A percentile compares a stretch with the other conserved stretches of the same genome.
Evolutionary conservation across 2,329 filamentous ascomycete species (phyloP).

Genomic region (Aureobasidium sp.): DNA sequence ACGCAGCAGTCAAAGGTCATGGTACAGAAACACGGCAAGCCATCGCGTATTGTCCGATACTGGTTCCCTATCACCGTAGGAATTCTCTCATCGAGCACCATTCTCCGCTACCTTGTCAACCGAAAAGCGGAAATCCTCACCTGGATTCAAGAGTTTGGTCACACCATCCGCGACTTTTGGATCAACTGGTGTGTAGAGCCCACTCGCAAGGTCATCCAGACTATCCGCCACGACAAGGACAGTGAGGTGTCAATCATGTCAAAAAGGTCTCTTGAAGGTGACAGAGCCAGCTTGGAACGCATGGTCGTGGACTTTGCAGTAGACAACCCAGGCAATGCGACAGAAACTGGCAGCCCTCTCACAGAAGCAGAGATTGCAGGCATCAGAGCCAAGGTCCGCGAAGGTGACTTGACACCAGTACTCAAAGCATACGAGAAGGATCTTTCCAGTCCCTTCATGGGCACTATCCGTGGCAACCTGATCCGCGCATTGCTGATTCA

Average conservation of each 20-base stretch:
- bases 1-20: constrained; percentile 48
- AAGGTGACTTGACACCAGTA: constrained; percentile 89
- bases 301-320: constrained; percentile 97
- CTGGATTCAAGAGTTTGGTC: constrained; percentile 74
- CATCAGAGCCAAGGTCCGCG: constrained; percentile 71
- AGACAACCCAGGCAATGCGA: constrained; percentile 63
- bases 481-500: constrained; percentile 89
- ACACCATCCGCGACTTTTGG: constrained; percentile 84
- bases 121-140: constrained; percentile 67
- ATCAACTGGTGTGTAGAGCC: constrained; percentile 93
- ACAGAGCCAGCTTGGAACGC: constrained; percentile 84
- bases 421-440: constrained; percentile 88
- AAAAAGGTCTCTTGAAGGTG: constrained; percentile 80
- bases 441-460: constrained; percentile 70
- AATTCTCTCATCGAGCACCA: constrained; percentile 75
- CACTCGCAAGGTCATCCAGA: constrained; percentile 72
- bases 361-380: constrained; percentile 64
- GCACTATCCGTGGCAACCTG: constrained; percentile 78
- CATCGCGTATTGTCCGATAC: constrained; percentile 69
- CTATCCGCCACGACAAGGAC: constrained; percentile 84
- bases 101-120: constrained; percentile 71
- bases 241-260: constrained; percentile 97
- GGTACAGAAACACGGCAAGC: constrained; percentile 63
- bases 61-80: constrained; percentile 73
- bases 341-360: constrained; percentile 41